Conservation (phyloP, 108 stramenopile genomes). For the Cylindrotheca closterium region DNA sequence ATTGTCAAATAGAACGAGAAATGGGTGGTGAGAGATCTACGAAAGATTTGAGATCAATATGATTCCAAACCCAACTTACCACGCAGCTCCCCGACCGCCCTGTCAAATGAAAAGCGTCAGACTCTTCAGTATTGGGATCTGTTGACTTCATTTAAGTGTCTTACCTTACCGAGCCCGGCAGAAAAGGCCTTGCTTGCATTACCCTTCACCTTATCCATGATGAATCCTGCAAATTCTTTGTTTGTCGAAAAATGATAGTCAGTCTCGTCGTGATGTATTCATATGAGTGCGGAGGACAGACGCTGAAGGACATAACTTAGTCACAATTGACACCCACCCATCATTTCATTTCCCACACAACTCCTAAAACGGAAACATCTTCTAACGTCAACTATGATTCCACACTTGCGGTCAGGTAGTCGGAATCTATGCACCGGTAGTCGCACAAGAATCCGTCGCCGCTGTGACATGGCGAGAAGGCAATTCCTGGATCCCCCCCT, state of each 20-base stretch:
- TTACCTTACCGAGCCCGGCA: constrained; percentile 42
- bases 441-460: no score
- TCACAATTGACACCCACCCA: no score
- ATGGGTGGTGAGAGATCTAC: not conserved
- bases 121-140: not conserved
- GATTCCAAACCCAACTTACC: constrained; percentile 32
- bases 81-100: constrained; percentile 34
- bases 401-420: no score
- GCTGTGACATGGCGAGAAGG: no score
- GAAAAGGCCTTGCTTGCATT: constrained; percentile 32
- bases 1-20: not conserved
- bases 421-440: no score
- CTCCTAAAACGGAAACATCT: no score
- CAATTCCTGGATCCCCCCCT: no score
- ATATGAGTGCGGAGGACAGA: no score
- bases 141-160: not conserved
- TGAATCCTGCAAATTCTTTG: not conserved
- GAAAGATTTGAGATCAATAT: not conserved
- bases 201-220: constrained; percentile 27
- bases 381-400: no score
- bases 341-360: no score
- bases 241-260: not conserved
- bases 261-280: not conserved
- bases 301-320: no score
- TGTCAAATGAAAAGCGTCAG: constrained; percentile 15